Percentiles rank a stretch among this genome's conserved stretches.
These are phyloP conservation scores for Phoma sp. DNA, from an alignment of 2,329 filamentous ascomycete genomes.

Conservation along the genomic window DNA sequence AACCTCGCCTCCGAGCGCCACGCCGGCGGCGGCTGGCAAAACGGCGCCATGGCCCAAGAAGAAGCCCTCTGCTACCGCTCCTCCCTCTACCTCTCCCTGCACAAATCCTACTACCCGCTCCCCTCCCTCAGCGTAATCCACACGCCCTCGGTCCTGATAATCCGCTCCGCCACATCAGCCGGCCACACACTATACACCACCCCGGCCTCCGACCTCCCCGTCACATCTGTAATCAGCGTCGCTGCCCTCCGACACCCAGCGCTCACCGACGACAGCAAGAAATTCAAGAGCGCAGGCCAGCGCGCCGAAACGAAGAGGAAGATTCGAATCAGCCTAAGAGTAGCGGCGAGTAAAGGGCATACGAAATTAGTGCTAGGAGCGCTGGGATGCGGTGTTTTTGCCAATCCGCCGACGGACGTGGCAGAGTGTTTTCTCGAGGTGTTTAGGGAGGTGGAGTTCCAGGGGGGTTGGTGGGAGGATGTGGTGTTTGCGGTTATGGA, in stretches of 20 bases:
- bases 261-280: constrained; percentile 22
- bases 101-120: constrained; percentile 62
- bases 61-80: constrained; percentile 73
- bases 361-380: constrained; percentile 70
- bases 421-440: constrained; percentile 69
- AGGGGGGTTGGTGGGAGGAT: constrained; percentile 69
- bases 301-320: constrained; percentile 67
- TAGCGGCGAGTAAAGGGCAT: constrained; percentile 65
- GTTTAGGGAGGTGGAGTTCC: constrained; percentile 66
- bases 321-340: constrained; percentile 67
- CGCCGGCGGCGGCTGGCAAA: constrained; percentile 70
- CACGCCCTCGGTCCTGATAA: constrained; percentile 66
- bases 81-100: constrained; percentile 60
- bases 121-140: constrained; percentile 62
- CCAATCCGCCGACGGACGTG: constrained; percentile 68
- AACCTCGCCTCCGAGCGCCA: constrained; percentile 68
- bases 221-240: constrained; percentile 67
- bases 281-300: constrained; percentile 45
- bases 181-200: constrained; percentile 55
- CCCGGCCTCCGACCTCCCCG: constrained; percentile 51
- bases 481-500: constrained; percentile 70
- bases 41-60: constrained; percentile 71
- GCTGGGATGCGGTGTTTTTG: constrained; percentile 72
- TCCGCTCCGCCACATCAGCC: constrained; percentile 59
- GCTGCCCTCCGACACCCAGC: constrained; percentile 61